Percentiles rank a stretch among this genome's conserved stretches.
These are phyloP conservation scores for Neurospora sp. DNA, from an alignment of 495 filamentous ascomycete genomes.

Conservation along the genomic window DNA sequence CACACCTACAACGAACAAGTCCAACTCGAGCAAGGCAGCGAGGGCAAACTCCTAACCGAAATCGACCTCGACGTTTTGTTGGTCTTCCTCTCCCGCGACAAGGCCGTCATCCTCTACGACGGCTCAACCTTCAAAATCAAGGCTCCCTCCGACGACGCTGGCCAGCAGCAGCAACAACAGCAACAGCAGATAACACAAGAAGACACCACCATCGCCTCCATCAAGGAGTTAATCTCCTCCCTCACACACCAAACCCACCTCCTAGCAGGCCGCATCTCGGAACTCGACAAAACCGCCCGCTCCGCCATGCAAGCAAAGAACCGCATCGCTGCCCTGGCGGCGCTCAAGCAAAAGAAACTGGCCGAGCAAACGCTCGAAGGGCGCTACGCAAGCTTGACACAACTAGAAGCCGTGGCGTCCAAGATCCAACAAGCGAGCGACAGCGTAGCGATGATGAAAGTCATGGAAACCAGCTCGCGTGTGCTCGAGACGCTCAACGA, in stretches of 20 bases:
- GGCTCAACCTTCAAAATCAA: constrained; percentile 69
- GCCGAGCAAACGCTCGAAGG: constrained; percentile 60
- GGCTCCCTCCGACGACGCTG: constrained; percentile 28
- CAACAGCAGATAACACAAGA: constrained; percentile 47
- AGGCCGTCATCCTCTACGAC: constrained; percentile 52
- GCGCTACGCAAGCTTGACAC: constrained; percentile 47
- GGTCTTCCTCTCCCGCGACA: constrained; percentile 64
- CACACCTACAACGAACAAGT: constrained; percentile 47
- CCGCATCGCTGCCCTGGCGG: constrained; percentile 58
- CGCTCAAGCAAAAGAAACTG: constrained; percentile 74
- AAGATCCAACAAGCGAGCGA: constrained; percentile 79
- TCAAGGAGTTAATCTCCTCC: constrained; percentile 56
- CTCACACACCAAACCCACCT: constrained; percentile 47
- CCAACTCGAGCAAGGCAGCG: not conserved
- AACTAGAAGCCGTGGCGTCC: constrained; percentile 69
- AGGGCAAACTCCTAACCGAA: constrained; percentile 42
- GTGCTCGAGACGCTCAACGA: too few species aligned
- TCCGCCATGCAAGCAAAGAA: constrained; percentile 58
- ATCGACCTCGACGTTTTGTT: constrained; percentile 60
- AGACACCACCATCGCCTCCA: constrained; percentile 70
- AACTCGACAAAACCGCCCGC: constrained; percentile 53
- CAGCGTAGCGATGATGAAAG: constrained; percentile 66
- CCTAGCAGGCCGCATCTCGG: constrained; percentile 43
- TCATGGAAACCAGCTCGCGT: constrained; percentile 79
- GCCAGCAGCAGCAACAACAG: constrained; percentile 4